These are phyloP conservation scores for Gremmenia infestans DNA, from an alignment of 2,329 filamentous ascomycete genomes.

Conservation along the genomic window DNA sequence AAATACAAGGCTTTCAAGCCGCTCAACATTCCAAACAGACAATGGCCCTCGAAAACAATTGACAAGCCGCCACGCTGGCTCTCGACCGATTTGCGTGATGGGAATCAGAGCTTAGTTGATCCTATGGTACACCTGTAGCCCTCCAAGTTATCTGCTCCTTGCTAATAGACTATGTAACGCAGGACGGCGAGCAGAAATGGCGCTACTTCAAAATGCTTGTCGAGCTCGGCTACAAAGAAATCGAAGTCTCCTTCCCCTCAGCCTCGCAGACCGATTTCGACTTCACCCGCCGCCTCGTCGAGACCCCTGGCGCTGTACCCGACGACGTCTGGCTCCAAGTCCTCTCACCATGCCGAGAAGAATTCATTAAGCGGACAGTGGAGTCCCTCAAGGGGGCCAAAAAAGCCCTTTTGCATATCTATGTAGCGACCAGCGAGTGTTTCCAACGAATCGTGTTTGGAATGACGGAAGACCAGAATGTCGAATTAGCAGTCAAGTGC, in stretches of 20 bases:
- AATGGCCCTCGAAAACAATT: slow-evolving; percentile 46
- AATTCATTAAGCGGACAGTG: slow-evolving; percentile 85
- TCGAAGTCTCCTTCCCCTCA: slow-evolving; percentile 92
- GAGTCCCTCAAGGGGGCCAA: slow-evolving; percentile 84
- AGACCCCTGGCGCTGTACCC: slow-evolving; percentile 76
- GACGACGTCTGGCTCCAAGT: slow-evolving; percentile 92
- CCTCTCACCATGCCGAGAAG: slow-evolving; percentile 83
- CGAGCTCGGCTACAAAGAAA: slow-evolving; percentile 93
- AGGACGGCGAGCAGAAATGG: slow-evolving; percentile 75
- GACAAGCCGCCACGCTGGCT: slow-evolving; percentile 88
- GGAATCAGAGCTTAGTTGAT: slow-evolving; percentile 88
- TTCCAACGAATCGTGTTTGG: slow-evolving; percentile 90
- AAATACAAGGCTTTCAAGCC: slow-evolving; percentile 69
- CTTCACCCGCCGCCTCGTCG: slow-evolving; percentile 81
- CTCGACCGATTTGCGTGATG: slow-evolving; percentile 82
- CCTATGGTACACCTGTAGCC: slow-evolving; percentile 66
- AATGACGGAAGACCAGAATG: slow-evolving; percentile 74
- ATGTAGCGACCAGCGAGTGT: slow-evolving; percentile 92
- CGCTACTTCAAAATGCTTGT: slow-evolving; percentile 91
- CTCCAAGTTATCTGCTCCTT: not conserved
- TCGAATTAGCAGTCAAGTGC: slow-evolving; percentile 67
- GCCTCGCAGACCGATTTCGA: slow-evolving; percentile 95
- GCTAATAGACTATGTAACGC: not conserved
- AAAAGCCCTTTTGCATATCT: slow-evolving; percentile 92
- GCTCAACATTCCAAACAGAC: slow-evolving; percentile 47